Evolutionary conservation across 768 basidiomycete genomes (phyloP).

Genomic region (Tephrocybe rancida): DNA sequence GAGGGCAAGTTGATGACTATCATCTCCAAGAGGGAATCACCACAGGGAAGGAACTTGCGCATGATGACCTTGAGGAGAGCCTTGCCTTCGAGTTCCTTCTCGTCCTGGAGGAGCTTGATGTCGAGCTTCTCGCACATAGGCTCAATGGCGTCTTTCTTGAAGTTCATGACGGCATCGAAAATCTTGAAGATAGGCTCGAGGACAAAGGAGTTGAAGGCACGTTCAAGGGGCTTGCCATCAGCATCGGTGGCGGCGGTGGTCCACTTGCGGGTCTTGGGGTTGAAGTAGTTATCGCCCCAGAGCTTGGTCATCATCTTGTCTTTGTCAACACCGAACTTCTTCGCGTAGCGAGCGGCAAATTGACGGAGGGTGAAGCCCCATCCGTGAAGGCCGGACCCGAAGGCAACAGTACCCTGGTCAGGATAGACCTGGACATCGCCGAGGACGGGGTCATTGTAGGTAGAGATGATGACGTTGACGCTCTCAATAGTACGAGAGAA

Average conservation of each 20-base stretch:
- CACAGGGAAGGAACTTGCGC: conserved; percentile 99
- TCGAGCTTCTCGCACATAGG: conserved; percentile 95
- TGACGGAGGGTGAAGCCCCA: conserved; percentile 99
- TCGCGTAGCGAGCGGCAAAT: conserved; percentile 91
- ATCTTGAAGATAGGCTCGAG: conserved; percentile 99
- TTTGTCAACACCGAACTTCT: conserved; percentile 98
- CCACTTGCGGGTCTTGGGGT: conserved; percentile 96
- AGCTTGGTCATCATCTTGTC: conserved; percentile 97
- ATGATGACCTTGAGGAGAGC: conserved; percentile 95
- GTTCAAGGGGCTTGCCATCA: conserved; percentile 89
- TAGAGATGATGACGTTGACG: conserved; percentile 98
- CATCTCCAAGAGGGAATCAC: conserved; percentile 98
- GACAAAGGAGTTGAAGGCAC: conserved; percentile 97
- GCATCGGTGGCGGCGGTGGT: conserved; percentile 71
- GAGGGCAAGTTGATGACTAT: conserved; percentile 99
- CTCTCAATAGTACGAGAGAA: conserved; percentile 97
- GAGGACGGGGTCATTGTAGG: conserved; percentile 89
- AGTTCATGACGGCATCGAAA: conserved; percentile 98
- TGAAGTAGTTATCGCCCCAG: conserved; percentile 99
- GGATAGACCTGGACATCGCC: conserved; percentile 99
- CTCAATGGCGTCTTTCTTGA: conserved; percentile 86
- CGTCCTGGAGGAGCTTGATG: conserved; percentile 82
- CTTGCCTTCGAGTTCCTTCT: conserved; percentile 93
- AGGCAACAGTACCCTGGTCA: conserved; percentile 96
- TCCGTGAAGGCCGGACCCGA: conserved; percentile 98